Conservation (phyloP, 1,284 basidiomycete species). For the Earliella scabrosa region DNA sequence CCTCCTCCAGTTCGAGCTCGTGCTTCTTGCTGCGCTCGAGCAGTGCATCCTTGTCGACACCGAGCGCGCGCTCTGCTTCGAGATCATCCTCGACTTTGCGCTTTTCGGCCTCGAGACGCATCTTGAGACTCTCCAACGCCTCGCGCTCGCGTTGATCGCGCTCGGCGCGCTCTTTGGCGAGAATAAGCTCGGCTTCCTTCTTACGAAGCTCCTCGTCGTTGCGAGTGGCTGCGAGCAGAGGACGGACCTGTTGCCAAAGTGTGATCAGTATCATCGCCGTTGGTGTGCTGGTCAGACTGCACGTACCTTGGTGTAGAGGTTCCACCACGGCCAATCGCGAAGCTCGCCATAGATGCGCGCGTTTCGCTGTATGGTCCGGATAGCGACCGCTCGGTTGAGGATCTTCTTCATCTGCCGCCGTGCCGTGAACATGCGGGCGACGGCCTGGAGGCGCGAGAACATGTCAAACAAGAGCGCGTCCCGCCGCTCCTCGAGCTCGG, state of each 20-base stretch:
- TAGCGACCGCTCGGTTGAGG: conserved; percentile 90
- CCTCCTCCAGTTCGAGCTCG: conserved; percentile 86
- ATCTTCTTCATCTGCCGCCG: conserved; percentile 94
- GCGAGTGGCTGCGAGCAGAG: conserved; percentile 89
- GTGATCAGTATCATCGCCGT: neutral
- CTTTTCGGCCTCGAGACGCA: conserved; percentile 83
- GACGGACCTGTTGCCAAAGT: conserved; percentile 67
- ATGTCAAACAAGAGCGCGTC: conserved; percentile 89
- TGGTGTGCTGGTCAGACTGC: neutral
- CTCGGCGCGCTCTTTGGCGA: conserved; percentile 86
- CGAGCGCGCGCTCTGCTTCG: conserved; percentile 80
- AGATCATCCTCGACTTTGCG: conserved; percentile 81
- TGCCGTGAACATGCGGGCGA: conserved; percentile 85
- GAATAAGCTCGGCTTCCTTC: conserved; percentile 86
- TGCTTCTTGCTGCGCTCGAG: conserved; percentile 86
- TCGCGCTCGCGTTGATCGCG: conserved; percentile 83
- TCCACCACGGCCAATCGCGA: conserved; percentile 99
- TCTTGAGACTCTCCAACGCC: conserved; percentile 78
- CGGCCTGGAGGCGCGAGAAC: conserved; percentile 89
- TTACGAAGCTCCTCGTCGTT: conserved; percentile 91
- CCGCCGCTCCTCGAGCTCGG: conserved; percentile 95
- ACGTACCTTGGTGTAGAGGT: conserved; percentile 87
- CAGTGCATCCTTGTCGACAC: conserved; percentile 85
- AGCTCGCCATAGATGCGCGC: conserved; percentile 90
- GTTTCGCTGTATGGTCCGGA: conserved; percentile 93